Percentiles rank a stretch among this genome's conserved stretches.
These are phyloP conservation scores for Cladochytrium replicatum DNA, from an alignment of 192 early-diverging fungal genomes.

Conservation along the genomic window DNA sequence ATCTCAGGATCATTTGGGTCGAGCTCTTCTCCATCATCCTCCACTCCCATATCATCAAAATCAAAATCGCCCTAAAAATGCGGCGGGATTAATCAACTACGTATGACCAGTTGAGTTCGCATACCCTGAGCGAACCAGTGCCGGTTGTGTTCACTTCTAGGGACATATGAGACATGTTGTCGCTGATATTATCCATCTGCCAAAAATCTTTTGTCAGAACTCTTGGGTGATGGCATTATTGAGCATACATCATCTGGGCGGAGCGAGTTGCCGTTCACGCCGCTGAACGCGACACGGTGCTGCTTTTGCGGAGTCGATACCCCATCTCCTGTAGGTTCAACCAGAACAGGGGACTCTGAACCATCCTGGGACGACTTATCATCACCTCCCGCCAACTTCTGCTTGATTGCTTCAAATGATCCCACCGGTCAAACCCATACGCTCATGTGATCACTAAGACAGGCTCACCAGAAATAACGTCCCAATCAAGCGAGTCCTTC, in stretches of 20 bases:
- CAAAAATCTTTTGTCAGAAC: no score
- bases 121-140: slow-evolving; percentile 60
- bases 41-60: no score
- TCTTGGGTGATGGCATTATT: no score
- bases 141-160: slow-evolving; percentile 76
- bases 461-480: slow-evolving; percentile 40
- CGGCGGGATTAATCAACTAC: not conserved
- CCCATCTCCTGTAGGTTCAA: no score
- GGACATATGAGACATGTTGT: slow-evolving; percentile 57
- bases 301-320: no score
- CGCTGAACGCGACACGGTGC: slow-evolving; percentile 2
- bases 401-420: slow-evolving; percentile 6
- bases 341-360: no score
- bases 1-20: no score
- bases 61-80: slow-evolving; percentile 43
- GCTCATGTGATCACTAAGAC: no score
- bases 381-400: not conserved
- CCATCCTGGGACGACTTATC: no score
- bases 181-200: slow-evolving; percentile 25
- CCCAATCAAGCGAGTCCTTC: slow-evolving; percentile 47
- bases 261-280: not conserved
- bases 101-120: not conserved
- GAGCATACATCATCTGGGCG: no score
- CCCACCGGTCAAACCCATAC: not conserved
- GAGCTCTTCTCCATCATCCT: no score